phyloP scores from a whole-genome alignment of 805 yeast species.

The Kregervanrija delftensis region DNA sequence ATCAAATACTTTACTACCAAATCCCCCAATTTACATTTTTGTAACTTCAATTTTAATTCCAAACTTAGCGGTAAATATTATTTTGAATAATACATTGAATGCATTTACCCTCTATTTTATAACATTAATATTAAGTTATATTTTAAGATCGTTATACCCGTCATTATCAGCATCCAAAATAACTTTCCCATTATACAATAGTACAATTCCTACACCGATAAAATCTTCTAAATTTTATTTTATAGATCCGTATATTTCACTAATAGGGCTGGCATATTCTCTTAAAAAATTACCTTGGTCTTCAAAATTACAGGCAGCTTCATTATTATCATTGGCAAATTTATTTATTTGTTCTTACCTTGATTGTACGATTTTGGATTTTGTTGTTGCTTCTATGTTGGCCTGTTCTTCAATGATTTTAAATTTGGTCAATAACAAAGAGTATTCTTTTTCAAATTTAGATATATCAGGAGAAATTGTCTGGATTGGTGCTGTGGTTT shows the following conservation, averaged over 20 bases:
- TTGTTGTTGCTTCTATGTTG: constrained; percentile 14
- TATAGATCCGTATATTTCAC: constrained; percentile 45
- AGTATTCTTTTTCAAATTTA: constrained; percentile 1
- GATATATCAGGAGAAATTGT: constrained; percentile 35
- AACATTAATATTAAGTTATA: too few relatives aligned
- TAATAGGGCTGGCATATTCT: constrained; percentile 67
- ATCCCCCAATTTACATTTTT: too few relatives aligned
- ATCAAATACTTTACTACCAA: too few relatives aligned
- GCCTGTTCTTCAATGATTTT: constrained; percentile 13
- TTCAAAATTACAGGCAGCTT: constrained; percentile 55
- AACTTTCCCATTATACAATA: too few relatives aligned
- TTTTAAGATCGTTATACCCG: too few relatives aligned
- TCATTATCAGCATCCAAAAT: too few relatives aligned
- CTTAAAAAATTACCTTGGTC: constrained; percentile 65
- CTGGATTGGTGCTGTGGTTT: constrained; percentile 58
- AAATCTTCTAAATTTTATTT: constrained; percentile 9
- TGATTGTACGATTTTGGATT: constrained; percentile 15
- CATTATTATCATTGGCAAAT: constrained; percentile 56
- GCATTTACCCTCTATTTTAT: too few relatives aligned
- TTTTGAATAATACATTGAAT: too few relatives aligned
- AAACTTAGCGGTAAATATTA: too few relatives aligned
- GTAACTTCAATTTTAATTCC: too few relatives aligned
- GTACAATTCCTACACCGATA: too few relatives aligned
- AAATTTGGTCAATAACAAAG: constrained; percentile 6
- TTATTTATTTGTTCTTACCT: constrained; percentile 54